These are phyloP conservation scores for Ophiostoma tasmaniense DNA, from an alignment of 2,329 filamentous ascomycete species.

Conservation along the genomic window DNA sequence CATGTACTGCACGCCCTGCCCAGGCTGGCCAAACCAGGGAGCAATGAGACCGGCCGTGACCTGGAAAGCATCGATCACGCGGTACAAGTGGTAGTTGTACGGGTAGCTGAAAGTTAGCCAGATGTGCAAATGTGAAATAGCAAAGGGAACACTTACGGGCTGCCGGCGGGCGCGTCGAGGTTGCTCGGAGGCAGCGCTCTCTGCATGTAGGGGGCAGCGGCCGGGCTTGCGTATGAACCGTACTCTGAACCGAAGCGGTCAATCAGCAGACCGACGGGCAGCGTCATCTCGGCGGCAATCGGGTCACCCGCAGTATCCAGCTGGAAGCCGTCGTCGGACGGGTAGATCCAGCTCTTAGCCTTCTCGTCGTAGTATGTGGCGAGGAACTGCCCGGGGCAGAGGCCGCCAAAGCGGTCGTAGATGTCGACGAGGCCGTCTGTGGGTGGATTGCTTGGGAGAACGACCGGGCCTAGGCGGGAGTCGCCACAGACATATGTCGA, in stretches of 20 bases:
- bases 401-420: conserved; percentile 31
- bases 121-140: background rate
- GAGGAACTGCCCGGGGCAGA: conserved; percentile 36
- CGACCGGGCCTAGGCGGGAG: background rate
- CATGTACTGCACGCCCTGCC: conserved; percentile 33
- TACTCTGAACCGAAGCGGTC: conserved; percentile 41
- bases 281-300: conserved; percentile 34
- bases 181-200: conserved; percentile 39
- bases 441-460: background rate
- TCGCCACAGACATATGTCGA: background rate
- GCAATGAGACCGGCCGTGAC: conserved; percentile 39
- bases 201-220: conserved; percentile 39
- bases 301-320: conserved; percentile 28
- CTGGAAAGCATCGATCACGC: conserved; percentile 32
- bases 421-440: conserved; percentile 24
- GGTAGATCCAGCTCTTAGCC: conserved; percentile 30
- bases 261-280: conserved; percentile 34
- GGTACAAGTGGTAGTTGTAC: conserved; percentile 42
- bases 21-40: conserved; percentile 43
- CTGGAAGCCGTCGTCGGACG: conserved; percentile 35
- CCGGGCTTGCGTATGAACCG: conserved; percentile 35
- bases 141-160: conserved; percentile 19
- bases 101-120: conserved; percentile 28
- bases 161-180: conserved; percentile 30
- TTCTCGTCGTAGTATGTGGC: conserved; percentile 26